Evolutionary conservation across 345 rosid species (phyloP), one percentile per base, ranked within the genome.

Genomic region (Ailanthus altissimus): DNA sequence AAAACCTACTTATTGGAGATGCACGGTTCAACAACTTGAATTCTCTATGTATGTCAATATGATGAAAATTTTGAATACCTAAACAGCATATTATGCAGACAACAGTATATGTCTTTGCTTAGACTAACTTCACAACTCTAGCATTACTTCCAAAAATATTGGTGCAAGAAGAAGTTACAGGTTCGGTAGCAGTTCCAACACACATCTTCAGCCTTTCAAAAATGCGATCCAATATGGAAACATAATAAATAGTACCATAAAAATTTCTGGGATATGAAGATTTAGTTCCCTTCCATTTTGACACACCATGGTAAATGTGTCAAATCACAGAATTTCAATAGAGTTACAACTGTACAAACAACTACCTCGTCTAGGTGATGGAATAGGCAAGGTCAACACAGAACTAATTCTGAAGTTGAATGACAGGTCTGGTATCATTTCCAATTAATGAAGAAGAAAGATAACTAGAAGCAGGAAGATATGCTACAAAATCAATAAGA

Each of bases 391-490:
- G 15, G 38, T 60, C 16, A 60, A 53, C 58, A 53, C 20, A 53
- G 20, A 53, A 53, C 58, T 5, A 53, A 53, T 7, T 20, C 2
- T 20, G 20, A 53, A 53, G 6, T 2, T 18, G 5, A 8, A 18
- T 18, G 20, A 21, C 23, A 53, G 23, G 21, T 18, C 58, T 5
- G 13, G 7, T 26, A 60, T 15, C 1, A 23, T 20, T 23, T 8
- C 25, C 3, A 56, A 7, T 23, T n/a, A 20, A 7, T 6, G n/a
- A 56, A 23, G 25, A 56, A 2, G 11, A 23, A n/a, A 26, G 64
- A 26, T 26, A 26, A 60, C 40, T 21, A n/a, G 25, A 43, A 42
- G 16, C 70, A 66, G 53, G 45, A 66, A 66, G 67, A 66, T 66
- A 43, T 1, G 11, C 18, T 11, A 45, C 70, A 43, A 43, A 65